Base-by-base conservation (phyloP, 345 rosid genomes). In the Populus ilicifolia region DNA sequence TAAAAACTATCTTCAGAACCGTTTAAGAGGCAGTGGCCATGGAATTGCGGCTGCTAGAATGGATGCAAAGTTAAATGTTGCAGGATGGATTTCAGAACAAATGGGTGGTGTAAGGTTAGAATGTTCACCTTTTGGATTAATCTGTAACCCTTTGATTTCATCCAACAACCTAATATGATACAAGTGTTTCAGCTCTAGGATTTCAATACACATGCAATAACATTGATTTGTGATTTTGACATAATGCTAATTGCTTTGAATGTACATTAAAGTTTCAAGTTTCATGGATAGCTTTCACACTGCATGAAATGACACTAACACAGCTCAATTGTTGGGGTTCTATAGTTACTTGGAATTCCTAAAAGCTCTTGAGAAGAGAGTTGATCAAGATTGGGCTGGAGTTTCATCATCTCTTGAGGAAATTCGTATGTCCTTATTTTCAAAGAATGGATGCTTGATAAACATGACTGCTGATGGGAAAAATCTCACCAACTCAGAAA, bases 61-160 rank as follows among this genome's bases (percentile, higher is more conserved):
- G 98, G 97, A 91, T 84, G 98, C 97, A 72, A 93, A 91, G 91
- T 84, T 93, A 80, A 93, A 90, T 81, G 70, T 85, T 81, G 89
- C 98, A 13, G 99, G 98, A 74, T 93, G 97, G 98, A 84, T 96
- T 75, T 93, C 99, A 80, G 99, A 96, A 80, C 99, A 93, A 87
- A 96, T 96, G 97, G 94, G 97, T 84, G 98, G 99, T 85, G 78
- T 92, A 83, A 93, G 99, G 99, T 96, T 73, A 69, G 81, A 81
- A 69, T 79, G 41, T 50, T 67, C 63, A 2, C 65, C 21, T 14
- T 48, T 69, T 78, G 30, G 46, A 71, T 68, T 14, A 25, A 23
- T 65, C 70, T 74, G 50, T 70, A 59, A 21, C 14, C 46, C 66
- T 66, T 36, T 33, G n/a, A 39, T 73, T 56, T 71, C 48, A 59